phyloP scores from a whole-genome alignment of 2,329 filamentous ascomycete species.

The Diaporthe sp. region DNA sequence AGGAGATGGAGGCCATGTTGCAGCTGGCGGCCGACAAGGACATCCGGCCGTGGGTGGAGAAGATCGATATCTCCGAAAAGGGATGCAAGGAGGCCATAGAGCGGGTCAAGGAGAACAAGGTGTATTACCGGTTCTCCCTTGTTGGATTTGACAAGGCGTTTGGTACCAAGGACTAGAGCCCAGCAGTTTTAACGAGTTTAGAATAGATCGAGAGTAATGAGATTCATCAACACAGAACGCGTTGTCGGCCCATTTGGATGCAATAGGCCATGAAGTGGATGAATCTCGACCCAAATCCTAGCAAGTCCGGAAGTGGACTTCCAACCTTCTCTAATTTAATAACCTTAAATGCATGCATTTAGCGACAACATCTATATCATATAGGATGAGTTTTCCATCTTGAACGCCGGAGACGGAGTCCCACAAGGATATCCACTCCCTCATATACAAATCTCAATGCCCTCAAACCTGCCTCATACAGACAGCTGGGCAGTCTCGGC shows the following conservation, averaged over 20 bases:
- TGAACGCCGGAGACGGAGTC: not conserved
- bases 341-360: not conserved
- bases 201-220: not conserved
- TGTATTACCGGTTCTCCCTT: conserved; percentile 78
- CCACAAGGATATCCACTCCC: not conserved
- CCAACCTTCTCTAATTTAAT: not conserved
- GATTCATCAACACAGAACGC: not conserved
- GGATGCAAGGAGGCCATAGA: conserved; percentile 77
- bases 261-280: not conserved
- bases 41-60: conserved; percentile 40
- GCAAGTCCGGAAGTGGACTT: not conserved
- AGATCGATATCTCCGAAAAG: conserved; percentile 47
- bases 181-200: not conserved
- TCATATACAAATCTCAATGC: not conserved
- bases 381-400: not conserved
- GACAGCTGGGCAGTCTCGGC: conserved; percentile 50
- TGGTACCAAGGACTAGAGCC: conserved; percentile 34
- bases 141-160: conserved; percentile 76
- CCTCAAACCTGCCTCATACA: conserved; percentile 42
- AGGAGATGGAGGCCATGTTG: conserved; percentile 69
- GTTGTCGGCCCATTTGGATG: not conserved
- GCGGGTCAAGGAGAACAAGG: conserved; percentile 76
- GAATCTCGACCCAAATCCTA: too few species aligned
- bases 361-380: not conserved
- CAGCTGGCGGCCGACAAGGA: conserved; percentile 67